Evolutionary conservation across 371 early-diverging fungal genomes (phyloP).

Genomic region (Nematocida displodere): DNA sequence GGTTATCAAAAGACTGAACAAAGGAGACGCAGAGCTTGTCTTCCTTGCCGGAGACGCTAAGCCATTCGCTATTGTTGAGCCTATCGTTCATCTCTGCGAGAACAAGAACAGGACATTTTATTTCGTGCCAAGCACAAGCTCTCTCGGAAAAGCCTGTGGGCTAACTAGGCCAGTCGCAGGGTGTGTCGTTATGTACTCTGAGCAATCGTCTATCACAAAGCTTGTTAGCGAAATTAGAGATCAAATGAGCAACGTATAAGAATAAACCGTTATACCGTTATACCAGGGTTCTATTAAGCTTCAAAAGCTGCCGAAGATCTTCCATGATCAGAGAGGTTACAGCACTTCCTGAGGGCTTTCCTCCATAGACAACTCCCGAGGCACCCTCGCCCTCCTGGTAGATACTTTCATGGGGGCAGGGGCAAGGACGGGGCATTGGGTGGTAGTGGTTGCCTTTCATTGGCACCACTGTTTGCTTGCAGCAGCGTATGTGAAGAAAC

Average conservation of each 20-base stretch:
- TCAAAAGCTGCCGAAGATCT: no score
- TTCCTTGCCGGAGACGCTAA: slow-evolving; percentile 93
- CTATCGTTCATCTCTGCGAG: slow-evolving; percentile 92
- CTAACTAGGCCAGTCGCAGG: slow-evolving; percentile 86
- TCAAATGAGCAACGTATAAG: slow-evolving; percentile 37
- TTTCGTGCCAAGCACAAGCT: slow-evolving; percentile 85
- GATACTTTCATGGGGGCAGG: no score
- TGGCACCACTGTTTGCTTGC: not conserved
- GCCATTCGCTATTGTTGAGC: slow-evolving; percentile 88
- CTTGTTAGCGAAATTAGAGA: slow-evolving; percentile 35
- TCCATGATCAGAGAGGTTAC: no score
- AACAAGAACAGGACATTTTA: slow-evolving; percentile 97
- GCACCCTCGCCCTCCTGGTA: no score
- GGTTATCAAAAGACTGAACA: slow-evolving; percentile 95
- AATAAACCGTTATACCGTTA: not conserved
- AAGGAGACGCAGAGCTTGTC: slow-evolving; percentile 94
- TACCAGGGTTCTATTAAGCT: not conserved
- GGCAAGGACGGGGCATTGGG: no score
- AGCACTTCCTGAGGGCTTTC: no score
- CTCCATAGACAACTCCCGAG: not conserved
- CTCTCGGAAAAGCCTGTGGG: slow-evolving; percentile 94
- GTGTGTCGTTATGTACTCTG: slow-evolving; percentile 55
- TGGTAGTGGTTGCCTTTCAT: no score
- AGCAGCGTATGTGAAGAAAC: slow-evolving; percentile 13
- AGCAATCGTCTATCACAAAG: slow-evolving; percentile 34